Conservation (phyloP, 768 basidiomycete genomes). For the Chalciporus sphaerocephalus region DNA sequence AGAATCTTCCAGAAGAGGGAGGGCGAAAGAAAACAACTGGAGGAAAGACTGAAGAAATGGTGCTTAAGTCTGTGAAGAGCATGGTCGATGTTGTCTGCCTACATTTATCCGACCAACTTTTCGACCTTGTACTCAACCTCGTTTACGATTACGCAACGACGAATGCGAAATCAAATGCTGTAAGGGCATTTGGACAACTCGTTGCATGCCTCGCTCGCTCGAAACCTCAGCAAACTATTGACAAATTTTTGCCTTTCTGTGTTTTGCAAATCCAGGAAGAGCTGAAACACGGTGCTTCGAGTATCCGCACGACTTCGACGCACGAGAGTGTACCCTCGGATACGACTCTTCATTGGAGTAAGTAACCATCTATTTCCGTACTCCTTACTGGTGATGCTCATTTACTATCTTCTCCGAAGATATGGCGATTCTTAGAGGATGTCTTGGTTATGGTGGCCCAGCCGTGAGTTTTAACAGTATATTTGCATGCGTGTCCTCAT, state of each 20-base stretch:
- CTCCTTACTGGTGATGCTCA: neutral
- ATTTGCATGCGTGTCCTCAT: neutral
- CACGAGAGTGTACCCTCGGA: slow-evolving; percentile 75
- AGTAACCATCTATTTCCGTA: slow-evolving; percentile 23
- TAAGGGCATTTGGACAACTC: slow-evolving; percentile 84
- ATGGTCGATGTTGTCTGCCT: slow-evolving; percentile 79
- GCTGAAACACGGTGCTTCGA: slow-evolving; percentile 86
- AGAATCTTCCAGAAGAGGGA: slow-evolving; percentile 93
- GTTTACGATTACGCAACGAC: slow-evolving; percentile 85
- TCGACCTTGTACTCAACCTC: slow-evolving; percentile 80
- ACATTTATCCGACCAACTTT: slow-evolving; percentile 60
- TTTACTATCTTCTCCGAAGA: slow-evolving; percentile 39
- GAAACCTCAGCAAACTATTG: slow-evolving; percentile 68
- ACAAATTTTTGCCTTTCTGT: slow-evolving; percentile 78
- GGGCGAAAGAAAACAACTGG: slow-evolving; percentile 82
- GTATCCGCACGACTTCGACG: slow-evolving; percentile 72
- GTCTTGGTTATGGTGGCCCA: slow-evolving; percentile 68
- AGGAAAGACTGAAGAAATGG: slow-evolving; percentile 72
- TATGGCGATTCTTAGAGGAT: slow-evolving; percentile 77
- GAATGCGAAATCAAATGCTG: slow-evolving; percentile 87
- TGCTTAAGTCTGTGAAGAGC: slow-evolving; percentile 73
- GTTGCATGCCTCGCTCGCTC: slow-evolving; percentile 80
- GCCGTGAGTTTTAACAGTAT: slow-evolving; percentile 39
- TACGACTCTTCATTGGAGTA: slow-evolving; percentile 92
- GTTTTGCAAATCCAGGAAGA: slow-evolving; percentile 75